Conservation (phyloP, 2,329 filamentous ascomycete genomes). For the Arthroderma uncinatum region DNA sequence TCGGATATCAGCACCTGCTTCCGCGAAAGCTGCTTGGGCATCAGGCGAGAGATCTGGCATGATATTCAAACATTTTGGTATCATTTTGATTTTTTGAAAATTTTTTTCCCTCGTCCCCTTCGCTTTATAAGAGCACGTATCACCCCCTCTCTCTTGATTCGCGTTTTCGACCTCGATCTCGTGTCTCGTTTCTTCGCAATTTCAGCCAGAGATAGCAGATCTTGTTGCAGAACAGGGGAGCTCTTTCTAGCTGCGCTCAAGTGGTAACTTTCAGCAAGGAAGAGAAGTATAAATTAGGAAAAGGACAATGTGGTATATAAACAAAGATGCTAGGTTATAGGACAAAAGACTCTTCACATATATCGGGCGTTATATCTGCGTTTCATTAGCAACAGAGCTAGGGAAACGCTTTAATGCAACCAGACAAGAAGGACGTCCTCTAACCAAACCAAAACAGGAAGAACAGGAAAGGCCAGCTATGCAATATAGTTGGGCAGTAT, state of each 20-base stretch:
- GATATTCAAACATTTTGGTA: neutral
- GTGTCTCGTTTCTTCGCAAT: neutral
- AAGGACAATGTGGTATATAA: neutral
- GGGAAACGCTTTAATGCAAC: neutral
- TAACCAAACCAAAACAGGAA: neutral
- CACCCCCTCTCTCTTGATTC: neutral
- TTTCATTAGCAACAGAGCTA: neutral
- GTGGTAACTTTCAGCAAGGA: neutral
- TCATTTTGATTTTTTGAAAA: neutral
- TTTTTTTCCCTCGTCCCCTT: too few relatives aligned
- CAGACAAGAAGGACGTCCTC: neutral
- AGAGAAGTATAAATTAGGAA: neutral
- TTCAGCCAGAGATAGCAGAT: too few relatives aligned
- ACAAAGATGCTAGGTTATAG: neutral
- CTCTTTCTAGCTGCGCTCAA: neutral
- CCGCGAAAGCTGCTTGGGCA: slow-evolving; percentile 7
- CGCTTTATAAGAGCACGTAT: neutral
- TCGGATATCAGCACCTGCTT: slow-evolving; percentile 8
- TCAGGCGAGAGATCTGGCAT: slow-evolving; percentile 8
- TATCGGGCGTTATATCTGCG: neutral
- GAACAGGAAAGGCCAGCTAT: neutral
- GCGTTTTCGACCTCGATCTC: neutral
- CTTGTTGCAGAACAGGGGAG: neutral
- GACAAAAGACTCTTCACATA: neutral
- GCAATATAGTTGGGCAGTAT: neutral